Evolutionary conservation across 495 filamentous ascomycete genomes (phyloP), one percentile per base, ranked within the genome.

Genomic region (Annulohypoxylon nitens): DNA sequence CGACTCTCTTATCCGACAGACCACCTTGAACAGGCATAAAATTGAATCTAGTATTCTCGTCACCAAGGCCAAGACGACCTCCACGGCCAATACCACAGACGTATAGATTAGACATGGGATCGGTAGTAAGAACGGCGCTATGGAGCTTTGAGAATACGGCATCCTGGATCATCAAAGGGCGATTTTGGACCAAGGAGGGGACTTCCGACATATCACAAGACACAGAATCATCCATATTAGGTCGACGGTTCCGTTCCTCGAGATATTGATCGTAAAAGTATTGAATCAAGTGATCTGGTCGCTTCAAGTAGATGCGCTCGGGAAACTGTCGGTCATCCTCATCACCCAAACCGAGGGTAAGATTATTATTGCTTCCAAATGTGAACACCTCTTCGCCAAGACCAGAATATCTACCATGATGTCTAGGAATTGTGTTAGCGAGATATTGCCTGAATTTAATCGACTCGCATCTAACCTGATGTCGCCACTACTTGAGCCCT

Each of bases 341-440:
- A 76, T 98, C 93, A 14, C 94, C 93, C 71, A 98, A 92, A 2
- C 97, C 96, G 47, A 99, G 87, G 7, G 92, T 94, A 11, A 97
- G 82, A 73, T 99, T 99, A 73, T 96, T 95, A 80, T 97, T 98
- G 79, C 93, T 97, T 18, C 96, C 96, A 78, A 97, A 96, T 0
- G 92, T 91, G 73, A 92, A 99, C 0, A 97, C 80, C 76, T 99
- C 96, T 77, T 97, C 95, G 12, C 92, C 94, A 20, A 86, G 78
- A 36, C 89, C 77, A 55, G 50, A 16, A 7, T 55, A 58, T 65
- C 43, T 86, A 20, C 10, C 12, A 61, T 60, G 64, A 37, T 77
- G 64, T 23, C 66, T 73, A 50, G 30, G 64, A n/a, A 36, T 62
- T 20, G 9, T 23, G 45, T 77, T 55, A 76, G 67, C 47, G 23